Percentiles rank a stretch among this genome's conserved stretches.
phyloP scores from a whole-genome alignment of 164 flowering plant genomes.

The Litsea cubeba region DNA sequence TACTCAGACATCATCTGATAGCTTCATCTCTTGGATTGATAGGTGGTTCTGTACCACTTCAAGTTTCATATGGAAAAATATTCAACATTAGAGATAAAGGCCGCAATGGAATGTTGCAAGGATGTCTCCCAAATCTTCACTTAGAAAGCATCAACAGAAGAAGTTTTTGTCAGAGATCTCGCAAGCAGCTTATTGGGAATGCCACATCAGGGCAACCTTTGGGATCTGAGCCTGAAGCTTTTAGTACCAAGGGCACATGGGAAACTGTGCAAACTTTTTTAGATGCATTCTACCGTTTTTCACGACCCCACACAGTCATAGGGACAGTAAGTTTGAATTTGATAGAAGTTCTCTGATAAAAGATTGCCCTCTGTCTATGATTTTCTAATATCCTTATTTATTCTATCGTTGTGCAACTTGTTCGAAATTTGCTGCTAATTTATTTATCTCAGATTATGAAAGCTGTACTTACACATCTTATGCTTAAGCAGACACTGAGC shows the following conservation, averaged over 20 bases:
- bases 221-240: conserved; percentile 53
- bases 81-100: conserved; percentile 18
- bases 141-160: conserved; percentile 8
- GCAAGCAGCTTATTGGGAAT: conserved; percentile 23
- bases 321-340: conserved; percentile 72
- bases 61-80: conserved; percentile 20
- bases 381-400: neutral
- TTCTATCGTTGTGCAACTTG: conserved; percentile 2
- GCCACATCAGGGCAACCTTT: conserved; percentile 52
- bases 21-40: conserved; percentile 1
- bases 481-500: conserved; percentile 69
- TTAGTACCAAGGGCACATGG: conserved; percentile 26
- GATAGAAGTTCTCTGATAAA: neutral
- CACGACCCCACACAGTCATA: conserved; percentile 86
- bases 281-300: conserved; percentile 79
- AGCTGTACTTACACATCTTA: conserved; percentile 11
- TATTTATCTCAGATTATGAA: conserved; percentile 1
- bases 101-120: conserved; percentile 16
- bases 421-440: conserved; percentile 5
- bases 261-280: conserved; percentile 27
- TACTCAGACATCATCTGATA: conserved; percentile 6
- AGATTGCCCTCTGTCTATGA: neutral
- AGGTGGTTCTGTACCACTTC: conserved; percentile 23
- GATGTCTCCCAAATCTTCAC: conserved; percentile 16
- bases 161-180: conserved; percentile 14